Evolutionary conservation across 2,329 filamentous ascomycete species (phyloP).

Genomic region (Leptodontidium sp.): DNA sequence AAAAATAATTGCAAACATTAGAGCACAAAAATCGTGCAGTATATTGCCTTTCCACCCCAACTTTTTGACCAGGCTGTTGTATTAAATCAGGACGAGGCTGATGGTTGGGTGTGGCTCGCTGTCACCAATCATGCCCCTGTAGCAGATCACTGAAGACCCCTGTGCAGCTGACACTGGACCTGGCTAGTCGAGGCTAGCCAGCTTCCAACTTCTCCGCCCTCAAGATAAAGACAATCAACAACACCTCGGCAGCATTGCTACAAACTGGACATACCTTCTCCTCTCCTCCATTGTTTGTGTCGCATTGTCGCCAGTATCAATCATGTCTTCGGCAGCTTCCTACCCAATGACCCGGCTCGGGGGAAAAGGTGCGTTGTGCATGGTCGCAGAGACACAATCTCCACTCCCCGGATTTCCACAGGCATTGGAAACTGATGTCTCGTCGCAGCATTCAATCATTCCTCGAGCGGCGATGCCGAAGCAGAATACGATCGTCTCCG

Average conservation of each 20-base stretch:
- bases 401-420: neutral
- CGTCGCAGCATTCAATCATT: conserved; percentile 77
- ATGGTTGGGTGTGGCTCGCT: neutral
- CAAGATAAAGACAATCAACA: conserved; percentile 1
- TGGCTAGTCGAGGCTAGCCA: conserved; percentile 10
- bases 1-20: too few species aligned
- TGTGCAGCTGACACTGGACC: conserved; percentile 11
- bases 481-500: conserved; percentile 92
- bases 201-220: conserved; percentile 11
- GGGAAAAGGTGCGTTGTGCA: conserved; percentile 37
- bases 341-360: conserved; percentile 40
- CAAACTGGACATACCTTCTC: neutral
- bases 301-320: conserved; percentile 9
- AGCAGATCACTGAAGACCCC: conserved; percentile 12
- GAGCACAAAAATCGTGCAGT: too few species aligned
- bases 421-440: conserved; percentile 22
- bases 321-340: conserved; percentile 22
- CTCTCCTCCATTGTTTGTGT: neutral
- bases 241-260: neutral
- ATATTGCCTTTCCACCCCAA: too few species aligned
- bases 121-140: conserved; percentile 1
- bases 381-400: conserved; percentile 14
- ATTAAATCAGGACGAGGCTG: conserved; percentile 1
- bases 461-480: conserved; percentile 72
- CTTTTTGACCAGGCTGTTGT: neutral